phyloP scores from a whole-genome alignment of 257 asterid species.

The Cinchona pubescens region DNA sequence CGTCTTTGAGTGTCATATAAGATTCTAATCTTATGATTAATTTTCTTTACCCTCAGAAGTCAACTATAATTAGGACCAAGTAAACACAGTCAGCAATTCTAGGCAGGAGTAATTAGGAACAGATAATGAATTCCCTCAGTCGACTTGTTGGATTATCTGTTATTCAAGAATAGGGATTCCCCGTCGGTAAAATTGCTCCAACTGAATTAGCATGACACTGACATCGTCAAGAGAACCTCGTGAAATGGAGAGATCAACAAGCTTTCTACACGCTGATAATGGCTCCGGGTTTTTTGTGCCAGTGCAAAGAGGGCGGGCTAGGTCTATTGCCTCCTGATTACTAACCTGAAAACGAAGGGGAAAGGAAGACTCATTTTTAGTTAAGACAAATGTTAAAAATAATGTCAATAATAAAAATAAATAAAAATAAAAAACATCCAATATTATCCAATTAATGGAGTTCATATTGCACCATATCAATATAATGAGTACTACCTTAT shows the following conservation, averaged over 20 bases:
- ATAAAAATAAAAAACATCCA: slow-evolving; percentile 43
- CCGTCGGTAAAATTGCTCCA: slow-evolving; percentile 27
- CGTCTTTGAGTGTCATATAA: not conserved
- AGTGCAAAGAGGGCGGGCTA: slow-evolving; percentile 46
- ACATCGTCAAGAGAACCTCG: slow-evolving; percentile 77
- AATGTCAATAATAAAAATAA: slow-evolving; percentile 71
- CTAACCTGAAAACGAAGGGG: slow-evolving; percentile 44
- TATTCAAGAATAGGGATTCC: not conserved
- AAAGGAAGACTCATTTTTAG: slow-evolving; percentile 28
- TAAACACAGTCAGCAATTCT: not conserved
- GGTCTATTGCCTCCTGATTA: slow-evolving; percentile 81
- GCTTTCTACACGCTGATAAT: slow-evolving; percentile 64
- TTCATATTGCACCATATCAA: slow-evolving; percentile 13
- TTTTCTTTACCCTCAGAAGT: not conserved
- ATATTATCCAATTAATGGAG: slow-evolving; percentile 1
- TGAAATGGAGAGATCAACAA: slow-evolving; percentile 60
- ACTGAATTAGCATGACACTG: slow-evolving; percentile 61
- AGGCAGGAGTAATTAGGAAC: not conserved
- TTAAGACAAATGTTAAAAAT: slow-evolving; percentile 33
- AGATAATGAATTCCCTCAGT: not conserved
- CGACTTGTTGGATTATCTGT: slow-evolving; percentile 8
- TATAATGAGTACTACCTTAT: slow-evolving; percentile 41
- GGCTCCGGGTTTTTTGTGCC: slow-evolving; percentile 36
- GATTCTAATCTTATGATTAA: not conserved
- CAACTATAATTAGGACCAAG: not conserved